A percentile compares a stretch with the other conserved stretches of the same genome.
phyloP scores from a whole-genome alignment of 2,329 filamentous ascomycete genomes.

The Knoxdaviesia capensis region DNA sequence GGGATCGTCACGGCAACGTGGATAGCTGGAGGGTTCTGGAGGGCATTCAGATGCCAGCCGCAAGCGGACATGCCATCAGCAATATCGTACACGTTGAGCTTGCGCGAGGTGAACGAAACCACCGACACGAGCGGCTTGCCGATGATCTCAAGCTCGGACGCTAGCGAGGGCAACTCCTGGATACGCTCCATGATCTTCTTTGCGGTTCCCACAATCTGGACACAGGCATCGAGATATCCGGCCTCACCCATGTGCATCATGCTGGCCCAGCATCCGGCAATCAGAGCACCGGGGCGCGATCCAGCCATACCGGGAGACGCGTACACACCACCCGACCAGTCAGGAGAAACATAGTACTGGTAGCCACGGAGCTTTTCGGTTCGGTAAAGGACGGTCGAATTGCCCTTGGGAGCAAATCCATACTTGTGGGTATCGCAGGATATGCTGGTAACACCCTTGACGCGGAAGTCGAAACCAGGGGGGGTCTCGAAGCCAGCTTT shows the following conservation, averaged over 20 bases:
- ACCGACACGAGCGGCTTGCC: conserved; percentile 79
- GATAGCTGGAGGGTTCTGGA: conserved; percentile 80
- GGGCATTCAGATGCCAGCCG: conserved; percentile 90
- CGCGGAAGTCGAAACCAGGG: conserved; percentile 69
- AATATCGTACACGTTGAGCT: conserved; percentile 85
- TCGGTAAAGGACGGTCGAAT: conserved; percentile 83
- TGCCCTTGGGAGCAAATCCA: conserved; percentile 94
- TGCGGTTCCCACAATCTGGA: conserved; percentile 68
- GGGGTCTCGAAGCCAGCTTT: conserved; percentile 82
- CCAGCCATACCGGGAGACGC: conserved; percentile 83
- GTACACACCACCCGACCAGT: conserved; percentile 93
- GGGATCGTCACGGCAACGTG: conserved; percentile 88
- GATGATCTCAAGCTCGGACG: conserved; percentile 56
- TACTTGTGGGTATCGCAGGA: conserved; percentile 98
- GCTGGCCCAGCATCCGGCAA: conserved; percentile 88
- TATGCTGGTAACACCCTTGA: conserved; percentile 87
- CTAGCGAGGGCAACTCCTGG: conserved; percentile 44
- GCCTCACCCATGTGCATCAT: conserved; percentile 74
- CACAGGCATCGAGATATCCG: conserved; percentile 74
- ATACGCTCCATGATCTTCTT: conserved; percentile 68
- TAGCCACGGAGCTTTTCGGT: conserved; percentile 58
- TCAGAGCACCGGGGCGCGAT: conserved; percentile 78
- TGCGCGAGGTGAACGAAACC: conserved; percentile 66
- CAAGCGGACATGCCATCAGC: conserved; percentile 68
- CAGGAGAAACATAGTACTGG: conserved; percentile 90